Base-by-base conservation (phyloP, 257 asterid species). In the Paulownia fortunei region DNA sequence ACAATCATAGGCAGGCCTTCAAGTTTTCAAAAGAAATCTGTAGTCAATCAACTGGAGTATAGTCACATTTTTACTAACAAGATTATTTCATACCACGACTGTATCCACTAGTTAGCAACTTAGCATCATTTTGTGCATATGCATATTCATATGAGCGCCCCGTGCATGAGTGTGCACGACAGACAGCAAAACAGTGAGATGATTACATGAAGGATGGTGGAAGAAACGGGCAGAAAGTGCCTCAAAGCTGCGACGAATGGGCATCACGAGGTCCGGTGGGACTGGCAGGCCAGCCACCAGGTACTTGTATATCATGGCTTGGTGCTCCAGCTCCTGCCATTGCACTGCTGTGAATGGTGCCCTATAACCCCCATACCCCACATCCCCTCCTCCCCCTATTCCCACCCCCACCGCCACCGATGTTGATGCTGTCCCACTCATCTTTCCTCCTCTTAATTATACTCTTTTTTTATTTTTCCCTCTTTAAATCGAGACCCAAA, bases 291-390 rank as follows among this genome's bases (percentile, higher is more conserved):
- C 99, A 75, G 97, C 98, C 65, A 87, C 85, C 39, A 94, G 86
- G 81, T 94, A 94, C 88, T 94, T 94, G 65, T 94, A 94, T 68
- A 94, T 91, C 98, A 92, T 94, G 64, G 99, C 98, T 87, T 94
- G 99, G 74, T 91, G 98, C 81, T 92, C 96, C 88, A 94, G 92
- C 84, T 94, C 99, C 87, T 94, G 99, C 98, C 99, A 90, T 77
- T 94, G 98, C 79, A 88, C 92, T 21, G 99, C 94, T 23, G 98
- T 94, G 73, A 94, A 92, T 8, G 96, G 96, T 26, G 96, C 89
- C 82, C 84, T 74, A 79, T 89, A 92, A 34, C 86, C 90, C 37
- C 92, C 94, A 69, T 86, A 90, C 27, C 83, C 91, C 81, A 76
- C 82, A 85, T 70, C 94, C 82, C 79, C 89, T 37, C 86, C 88